Evolutionary conservation across 2,329 filamentous ascomycete species (phyloP).

Genomic region (Coniochaeta hoffmannii): DNA sequence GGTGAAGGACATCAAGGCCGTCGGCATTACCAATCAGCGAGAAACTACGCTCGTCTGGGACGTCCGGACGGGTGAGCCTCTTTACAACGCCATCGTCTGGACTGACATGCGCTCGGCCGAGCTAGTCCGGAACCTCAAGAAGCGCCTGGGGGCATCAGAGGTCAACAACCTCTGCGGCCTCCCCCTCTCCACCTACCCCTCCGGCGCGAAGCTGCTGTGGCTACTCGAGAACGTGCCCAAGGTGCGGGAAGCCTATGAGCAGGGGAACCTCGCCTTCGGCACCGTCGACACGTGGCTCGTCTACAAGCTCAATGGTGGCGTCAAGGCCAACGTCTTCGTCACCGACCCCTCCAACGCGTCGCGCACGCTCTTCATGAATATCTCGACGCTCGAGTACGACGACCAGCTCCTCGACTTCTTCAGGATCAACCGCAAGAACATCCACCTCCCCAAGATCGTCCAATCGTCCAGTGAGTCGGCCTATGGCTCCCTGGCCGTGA

Average conservation of each 20-base stretch:
- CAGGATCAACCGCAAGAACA: constrained; percentile 59
- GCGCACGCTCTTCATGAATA: constrained; percentile 81
- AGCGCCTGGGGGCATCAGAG: constrained; percentile 56
- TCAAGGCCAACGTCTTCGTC: constrained; percentile 57
- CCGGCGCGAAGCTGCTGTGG: constrained; percentile 72
- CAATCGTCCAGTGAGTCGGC: constrained; percentile 62
- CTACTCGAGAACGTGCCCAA: constrained; percentile 60
- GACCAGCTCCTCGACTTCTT: constrained; percentile 69
- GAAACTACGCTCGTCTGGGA: constrained; percentile 81
- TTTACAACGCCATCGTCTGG: constrained; percentile 81
- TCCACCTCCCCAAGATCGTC: constrained; percentile 69
- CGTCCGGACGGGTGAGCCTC: constrained; percentile 63
- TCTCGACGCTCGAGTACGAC: constrained; percentile 69
- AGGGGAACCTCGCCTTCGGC: constrained; percentile 65
- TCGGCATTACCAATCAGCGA: constrained; percentile 79
- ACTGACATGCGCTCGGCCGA: constrained; percentile 71
- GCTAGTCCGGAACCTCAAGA: constrained; percentile 66
- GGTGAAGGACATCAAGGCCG: constrained; percentile 60
- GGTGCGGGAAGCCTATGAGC: constrained; percentile 64
- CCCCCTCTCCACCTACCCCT: constrained; percentile 76
- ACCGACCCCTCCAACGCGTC: constrained; percentile 80
- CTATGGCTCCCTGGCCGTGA: constrained; percentile 57
- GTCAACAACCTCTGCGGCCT: constrained; percentile 64
- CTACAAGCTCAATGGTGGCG: constrained; percentile 70
- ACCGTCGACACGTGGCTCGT: constrained; percentile 77